Percentiles rank a stretch among this genome's conserved stretches.
Conservation (phyloP, 176 grass and related monocot genomes). For the Echinochloa phyllopogon region DNA sequence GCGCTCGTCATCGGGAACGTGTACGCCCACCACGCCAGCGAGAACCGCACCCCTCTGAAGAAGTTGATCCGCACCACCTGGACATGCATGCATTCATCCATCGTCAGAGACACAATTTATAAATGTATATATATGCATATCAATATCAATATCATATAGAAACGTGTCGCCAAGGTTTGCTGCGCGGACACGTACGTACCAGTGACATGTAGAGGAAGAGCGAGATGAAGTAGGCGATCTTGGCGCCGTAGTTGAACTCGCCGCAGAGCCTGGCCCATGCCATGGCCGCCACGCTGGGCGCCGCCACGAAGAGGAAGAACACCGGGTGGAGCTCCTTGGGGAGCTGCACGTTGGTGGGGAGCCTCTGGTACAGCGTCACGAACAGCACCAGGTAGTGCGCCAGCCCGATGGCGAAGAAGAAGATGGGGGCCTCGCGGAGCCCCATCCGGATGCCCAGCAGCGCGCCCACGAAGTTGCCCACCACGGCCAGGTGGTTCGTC, state of each 20-base stretch:
- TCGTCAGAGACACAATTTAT: no score
- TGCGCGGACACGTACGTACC: slow-evolving; percentile 25
- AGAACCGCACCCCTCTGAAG: slow-evolving; percentile 65
- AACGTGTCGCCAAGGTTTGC: no score
- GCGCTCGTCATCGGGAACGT: slow-evolving; percentile 74
- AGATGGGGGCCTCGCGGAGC: slow-evolving; percentile 48
- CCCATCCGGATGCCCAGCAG: slow-evolving; percentile 60
- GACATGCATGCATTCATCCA: background rate
- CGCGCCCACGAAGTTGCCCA: slow-evolving; percentile 69
- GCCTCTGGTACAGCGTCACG: slow-evolving; percentile 76
- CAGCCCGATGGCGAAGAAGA: slow-evolving; percentile 69
- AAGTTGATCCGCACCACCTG: slow-evolving; percentile 53
- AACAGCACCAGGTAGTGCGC: slow-evolving; percentile 79
- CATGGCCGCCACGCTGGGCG: slow-evolving; percentile 61
- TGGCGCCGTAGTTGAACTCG: slow-evolving; percentile 56
- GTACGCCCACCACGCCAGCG: slow-evolving; percentile 92
- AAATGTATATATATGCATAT: no score
- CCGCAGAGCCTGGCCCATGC: slow-evolving; percentile 58
- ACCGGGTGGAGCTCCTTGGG: slow-evolving; percentile 74
- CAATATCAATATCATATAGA: no score
- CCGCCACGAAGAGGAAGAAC: slow-evolving; percentile 81
- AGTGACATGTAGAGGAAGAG: slow-evolving; percentile 74
- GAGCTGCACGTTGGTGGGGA: slow-evolving; percentile 58
- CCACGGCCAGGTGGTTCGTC: slow-evolving; percentile 70
- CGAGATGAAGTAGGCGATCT: slow-evolving; percentile 69